Evolutionary conservation across 1,284 basidiomycete species (phyloP).

Genomic region (Lentinula novae-zelandiae): DNA sequence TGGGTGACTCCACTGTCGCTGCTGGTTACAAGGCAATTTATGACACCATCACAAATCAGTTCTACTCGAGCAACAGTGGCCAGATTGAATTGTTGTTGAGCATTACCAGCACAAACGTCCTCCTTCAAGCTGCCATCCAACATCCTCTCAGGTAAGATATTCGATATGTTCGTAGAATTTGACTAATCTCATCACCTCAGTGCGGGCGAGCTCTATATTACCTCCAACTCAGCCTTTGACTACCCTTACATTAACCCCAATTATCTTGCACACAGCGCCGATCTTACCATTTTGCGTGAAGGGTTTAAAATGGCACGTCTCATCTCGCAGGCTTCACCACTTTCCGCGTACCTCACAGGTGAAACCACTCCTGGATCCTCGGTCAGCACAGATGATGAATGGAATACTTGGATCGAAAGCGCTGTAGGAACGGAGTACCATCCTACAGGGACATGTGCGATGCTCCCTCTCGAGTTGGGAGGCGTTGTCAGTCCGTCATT

Average conservation of each 20-base stretch:
- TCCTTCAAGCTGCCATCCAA: conserved; percentile 68
- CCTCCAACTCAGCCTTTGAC: conserved; percentile 34
- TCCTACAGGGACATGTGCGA: conserved; percentile 58
- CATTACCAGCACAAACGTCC: conserved; percentile 43
- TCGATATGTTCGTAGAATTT: not conserved
- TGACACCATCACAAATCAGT: conserved; percentile 37
- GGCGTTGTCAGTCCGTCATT: conserved; percentile 66
- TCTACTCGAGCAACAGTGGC: conserved; percentile 41
- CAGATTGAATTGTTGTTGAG: conserved; percentile 63
- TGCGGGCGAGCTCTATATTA: conserved; percentile 33
- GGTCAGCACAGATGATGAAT: conserved; percentile 40
- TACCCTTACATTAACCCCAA: conserved; percentile 40
- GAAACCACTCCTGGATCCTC: conserved; percentile 38
- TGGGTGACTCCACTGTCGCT: conserved; percentile 45
- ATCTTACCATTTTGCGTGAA: conserved; percentile 21
- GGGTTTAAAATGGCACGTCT: conserved; percentile 50
- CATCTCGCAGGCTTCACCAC: conserved; percentile 37
- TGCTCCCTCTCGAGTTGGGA: conserved; percentile 58
- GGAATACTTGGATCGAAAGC: conserved; percentile 41
- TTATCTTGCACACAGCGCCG: conserved; percentile 31
- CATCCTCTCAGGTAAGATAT: conserved; percentile 49
- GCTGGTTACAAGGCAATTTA: conserved; percentile 66
- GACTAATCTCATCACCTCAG: conserved; percentile 12
- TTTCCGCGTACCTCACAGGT: conserved; percentile 28
- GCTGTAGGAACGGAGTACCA: conserved; percentile 47